Conservation (phyloP, 2,329 filamentous ascomycete species). For the Ascochyta fabae region DNA sequence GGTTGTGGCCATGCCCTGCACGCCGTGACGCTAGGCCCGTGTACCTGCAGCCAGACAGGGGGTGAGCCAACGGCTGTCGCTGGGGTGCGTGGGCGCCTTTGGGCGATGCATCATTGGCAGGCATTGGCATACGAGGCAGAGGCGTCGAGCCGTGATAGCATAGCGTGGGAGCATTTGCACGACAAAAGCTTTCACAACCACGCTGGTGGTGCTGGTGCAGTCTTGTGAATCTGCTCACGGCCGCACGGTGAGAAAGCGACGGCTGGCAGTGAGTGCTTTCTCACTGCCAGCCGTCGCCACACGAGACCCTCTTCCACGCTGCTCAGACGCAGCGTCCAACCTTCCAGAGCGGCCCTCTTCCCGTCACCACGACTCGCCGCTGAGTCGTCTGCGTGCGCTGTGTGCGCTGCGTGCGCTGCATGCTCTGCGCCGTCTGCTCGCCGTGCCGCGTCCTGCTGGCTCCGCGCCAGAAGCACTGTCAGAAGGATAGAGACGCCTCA, state of each 20-base stretch:
- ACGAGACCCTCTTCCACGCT: slow-evolving; percentile 6
- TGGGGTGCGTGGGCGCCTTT: slow-evolving; percentile 11
- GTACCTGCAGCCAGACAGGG: slow-evolving; percentile 30
- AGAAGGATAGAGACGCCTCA: slow-evolving; percentile 31
- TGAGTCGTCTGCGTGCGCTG: slow-evolving; percentile 10
- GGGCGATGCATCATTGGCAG: background rate
- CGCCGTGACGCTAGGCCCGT: slow-evolving; percentile 2
- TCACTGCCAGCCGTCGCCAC: slow-evolving; percentile 5
- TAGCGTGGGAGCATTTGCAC: slow-evolving; percentile 6
- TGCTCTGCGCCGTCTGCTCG: slow-evolving; percentile 18
- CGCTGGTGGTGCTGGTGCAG: background rate
- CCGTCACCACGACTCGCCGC: slow-evolving; percentile 22
- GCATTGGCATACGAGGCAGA: slow-evolving; percentile 4
- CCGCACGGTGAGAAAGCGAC: background rate
- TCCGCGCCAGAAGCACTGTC: slow-evolving; percentile 39
- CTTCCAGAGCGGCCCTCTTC: slow-evolving; percentile 11
- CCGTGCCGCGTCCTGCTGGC: slow-evolving; percentile 31
- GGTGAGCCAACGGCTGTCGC: slow-evolving; percentile 29
- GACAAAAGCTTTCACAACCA: background rate
- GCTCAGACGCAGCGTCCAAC: slow-evolving; percentile 12
- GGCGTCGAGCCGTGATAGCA: background rate
- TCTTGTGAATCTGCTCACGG: too few relatives aligned
- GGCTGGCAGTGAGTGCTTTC: background rate
- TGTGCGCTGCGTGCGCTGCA: too few relatives aligned
- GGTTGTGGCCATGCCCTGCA: slow-evolving; percentile 29